Evolutionary conservation across 768 basidiomycete genomes (phyloP), one percentile per base, ranked within the genome.

Genomic region (Leucosporidium creatinivorum): DNA sequence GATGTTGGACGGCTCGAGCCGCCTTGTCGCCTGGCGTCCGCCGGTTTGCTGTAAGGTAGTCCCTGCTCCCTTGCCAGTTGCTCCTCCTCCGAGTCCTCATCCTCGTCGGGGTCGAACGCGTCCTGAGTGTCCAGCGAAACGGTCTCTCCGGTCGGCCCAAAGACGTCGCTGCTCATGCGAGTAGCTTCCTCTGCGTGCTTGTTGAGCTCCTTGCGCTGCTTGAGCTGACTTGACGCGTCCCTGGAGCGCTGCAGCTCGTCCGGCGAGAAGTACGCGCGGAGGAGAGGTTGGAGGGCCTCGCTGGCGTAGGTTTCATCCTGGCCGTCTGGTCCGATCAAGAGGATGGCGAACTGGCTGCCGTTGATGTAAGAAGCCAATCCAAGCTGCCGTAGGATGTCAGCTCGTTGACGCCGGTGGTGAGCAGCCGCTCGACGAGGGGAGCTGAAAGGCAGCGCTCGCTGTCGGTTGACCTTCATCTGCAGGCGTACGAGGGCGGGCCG

Each of bases 341-440:
- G 68, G 54, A 80, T 76, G 56, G 78, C 78, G 71, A 79, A 80
- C 44, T 80, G 79, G 17, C 74, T 76, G 25, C 79, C 79, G 63
- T 79, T 80, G 73, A 78, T 77, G 68, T 77, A 77, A 2, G 78
- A 76, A 19, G 77, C 73, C 63, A 77, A 76, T 48, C 80, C 80
- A 33, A 80, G 77, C 0, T 74, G 68, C 23, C 78, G 76, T 5
- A 80, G 76, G 71, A 80, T 79, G 39, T 76, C 63, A 52, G 77
- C 76, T 49, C 79, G 76, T 61, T 77, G n/a, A 8, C 12, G 21
- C 36, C 52, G 61, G 51, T 59, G 59, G 61, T 58, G 58, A 44
- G 39, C 39, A 13, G 39, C 39, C 39, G 39, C 39, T 6, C 39
- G 39, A 15, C 39, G 39, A 44, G 39, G 39, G 8, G 39, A 44